A percentile compares a stretch with the other conserved stretches of the same genome.
These are phyloP conservation scores for Trifolium pratense DNA, from an alignment of 306 rosid species.

Conservation along the genomic window DNA sequence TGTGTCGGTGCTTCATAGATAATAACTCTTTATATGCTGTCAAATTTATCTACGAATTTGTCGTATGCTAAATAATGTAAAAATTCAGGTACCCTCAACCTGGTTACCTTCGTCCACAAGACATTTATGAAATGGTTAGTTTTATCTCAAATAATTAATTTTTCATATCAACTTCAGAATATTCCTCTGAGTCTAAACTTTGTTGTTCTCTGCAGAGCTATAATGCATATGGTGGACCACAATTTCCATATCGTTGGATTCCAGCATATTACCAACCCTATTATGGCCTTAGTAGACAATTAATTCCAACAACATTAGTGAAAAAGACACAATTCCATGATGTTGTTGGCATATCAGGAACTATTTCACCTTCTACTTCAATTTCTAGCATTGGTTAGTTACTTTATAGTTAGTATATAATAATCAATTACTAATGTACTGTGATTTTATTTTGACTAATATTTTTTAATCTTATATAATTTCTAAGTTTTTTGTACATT, in stretches of 20 bases:
- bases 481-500: conserved; percentile 11
- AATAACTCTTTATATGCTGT: not conserved
- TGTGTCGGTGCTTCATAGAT: not conserved
- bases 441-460: conserved; percentile 10
- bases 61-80: conserved; percentile 30
- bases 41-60: conserved; percentile 16
- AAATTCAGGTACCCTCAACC: conserved; percentile 64
- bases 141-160: not conserved
- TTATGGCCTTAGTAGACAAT: conserved; percentile 44
- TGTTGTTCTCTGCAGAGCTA: conserved; percentile 49
- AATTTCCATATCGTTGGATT: conserved; percentile 41
- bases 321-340: conserved; percentile 48
- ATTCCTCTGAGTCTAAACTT: not conserved
- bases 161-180: conserved; percentile 3
- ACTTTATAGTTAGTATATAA: conserved; percentile 25
- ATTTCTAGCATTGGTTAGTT: conserved; percentile 46
- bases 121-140: conserved; percentile 55
- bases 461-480: not conserved
- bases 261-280: conserved; percentile 47
- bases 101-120: conserved; percentile 57
- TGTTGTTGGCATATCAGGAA: conserved; percentile 41
- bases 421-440: not conserved
- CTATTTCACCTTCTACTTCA: conserved; percentile 47
- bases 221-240: conserved; percentile 58
- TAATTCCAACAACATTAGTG: conserved; percentile 38